phyloP scores from a whole-genome alignment of 352 stramenopile genomes.

The Globisporangium abappressorium region DNA sequence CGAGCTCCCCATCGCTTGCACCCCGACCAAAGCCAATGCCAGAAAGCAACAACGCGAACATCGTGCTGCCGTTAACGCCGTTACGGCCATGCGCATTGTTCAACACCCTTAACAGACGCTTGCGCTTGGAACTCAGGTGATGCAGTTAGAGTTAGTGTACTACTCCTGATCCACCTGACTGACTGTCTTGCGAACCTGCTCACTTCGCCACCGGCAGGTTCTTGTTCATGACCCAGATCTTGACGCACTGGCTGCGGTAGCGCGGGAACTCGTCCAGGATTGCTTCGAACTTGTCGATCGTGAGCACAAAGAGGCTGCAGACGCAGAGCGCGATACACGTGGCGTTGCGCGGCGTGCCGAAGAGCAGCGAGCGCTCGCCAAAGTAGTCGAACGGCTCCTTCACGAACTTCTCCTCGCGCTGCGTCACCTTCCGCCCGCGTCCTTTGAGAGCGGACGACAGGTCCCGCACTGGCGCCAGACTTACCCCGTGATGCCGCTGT shows the following conservation, averaged over 20 bases:
- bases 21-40: no score
- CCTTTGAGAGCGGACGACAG: neutral
- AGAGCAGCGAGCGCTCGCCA: conserved; percentile 68
- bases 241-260: conserved; percentile 52
- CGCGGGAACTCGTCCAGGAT: conserved; percentile 66
- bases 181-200: neutral
- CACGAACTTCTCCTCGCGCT: conserved; percentile 61
- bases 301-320: conserved; percentile 71
- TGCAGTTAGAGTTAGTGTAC: no score
- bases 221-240: conserved; percentile 61
- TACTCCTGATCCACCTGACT: no score
- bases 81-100: no score
- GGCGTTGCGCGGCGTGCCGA: conserved; percentile 62
- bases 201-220: conserved; percentile 1
- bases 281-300: conserved; percentile 56
- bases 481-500: neutral
- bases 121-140: no score
- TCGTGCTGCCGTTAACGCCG: no score
- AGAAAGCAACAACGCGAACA: no score
- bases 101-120: no score
- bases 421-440: conserved; percentile 10
- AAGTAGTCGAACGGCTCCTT: conserved; percentile 79
- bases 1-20: no score
- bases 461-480: neutral
- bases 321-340: conserved; percentile 67